A percentile compares a stretch with the other conserved stretches of the same genome.
Conservation (phyloP, 2,329 filamentous ascomycete species). For the Furcasterigmium sp. region DNA sequence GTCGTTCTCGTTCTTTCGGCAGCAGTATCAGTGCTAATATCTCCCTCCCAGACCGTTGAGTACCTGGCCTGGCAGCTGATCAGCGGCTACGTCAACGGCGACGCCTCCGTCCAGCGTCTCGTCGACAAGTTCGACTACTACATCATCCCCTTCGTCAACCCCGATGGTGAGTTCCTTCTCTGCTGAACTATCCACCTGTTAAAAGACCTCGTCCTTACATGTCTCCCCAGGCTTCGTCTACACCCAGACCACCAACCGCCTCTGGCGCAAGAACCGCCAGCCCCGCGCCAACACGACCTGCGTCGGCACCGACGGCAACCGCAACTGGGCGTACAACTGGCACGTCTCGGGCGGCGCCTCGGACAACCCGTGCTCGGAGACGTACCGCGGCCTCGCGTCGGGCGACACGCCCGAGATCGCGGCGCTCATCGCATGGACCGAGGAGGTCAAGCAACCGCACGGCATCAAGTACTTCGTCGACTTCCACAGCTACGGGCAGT, state of each 20-base stretch:
- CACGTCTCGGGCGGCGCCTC: conserved; percentile 35
- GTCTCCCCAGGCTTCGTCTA: conserved; percentile 35
- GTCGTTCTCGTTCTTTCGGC: conserved; percentile 27
- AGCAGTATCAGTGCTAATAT: neutral
- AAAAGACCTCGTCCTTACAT: conserved; percentile 22
- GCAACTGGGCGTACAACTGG: conserved; percentile 49
- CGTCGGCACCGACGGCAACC: conserved; percentile 45
- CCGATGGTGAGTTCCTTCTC: conserved; percentile 31
- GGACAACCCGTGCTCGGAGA: conserved; percentile 40
- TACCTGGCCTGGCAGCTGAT: conserved; percentile 42
- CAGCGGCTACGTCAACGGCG: conserved; percentile 29
- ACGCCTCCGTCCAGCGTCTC: conserved; percentile 27
- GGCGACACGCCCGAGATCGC: conserved; percentile 42
- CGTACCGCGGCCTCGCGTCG: conserved; percentile 32
- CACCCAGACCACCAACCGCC: conserved; percentile 35
- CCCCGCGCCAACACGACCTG: conserved; percentile 26
- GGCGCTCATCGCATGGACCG: conserved; percentile 29
- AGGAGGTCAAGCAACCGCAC: conserved; percentile 21
- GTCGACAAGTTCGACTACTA: conserved; percentile 56
- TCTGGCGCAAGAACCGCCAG: conserved; percentile 49
- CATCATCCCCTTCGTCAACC: conserved; percentile 49
- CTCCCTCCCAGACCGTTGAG: conserved; percentile 23
- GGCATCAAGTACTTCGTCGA: conserved; percentile 42
- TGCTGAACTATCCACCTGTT: neutral
- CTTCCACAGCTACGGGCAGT: conserved; percentile 40